Percentiles rank a stretch among this genome's conserved stretches.
Evolutionary conservation across 2,329 filamentous ascomycete genomes (phyloP).

Genomic region (Diplodia scrobiculata): DNA sequence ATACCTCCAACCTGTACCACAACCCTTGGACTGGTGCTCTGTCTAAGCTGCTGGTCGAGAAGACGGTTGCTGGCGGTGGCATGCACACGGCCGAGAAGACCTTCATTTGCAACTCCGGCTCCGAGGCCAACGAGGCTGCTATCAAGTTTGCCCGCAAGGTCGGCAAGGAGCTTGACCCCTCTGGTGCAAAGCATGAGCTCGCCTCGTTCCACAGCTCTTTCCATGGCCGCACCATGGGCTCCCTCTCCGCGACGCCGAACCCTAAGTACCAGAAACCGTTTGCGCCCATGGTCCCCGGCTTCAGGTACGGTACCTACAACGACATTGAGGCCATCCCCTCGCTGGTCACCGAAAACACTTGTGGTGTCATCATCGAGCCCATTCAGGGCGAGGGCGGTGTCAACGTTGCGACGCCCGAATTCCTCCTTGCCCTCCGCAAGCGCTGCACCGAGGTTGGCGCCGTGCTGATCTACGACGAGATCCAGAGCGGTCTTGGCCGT

Average conservation of each 20-base stretch:
- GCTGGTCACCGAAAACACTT: constrained; percentile 81
- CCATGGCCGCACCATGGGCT: constrained; percentile 95
- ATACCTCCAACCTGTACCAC: constrained; percentile 95
- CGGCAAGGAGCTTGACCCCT: constrained; percentile 72
- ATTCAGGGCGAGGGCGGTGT: constrained; percentile 97
- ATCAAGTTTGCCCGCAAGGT: constrained; percentile 96
- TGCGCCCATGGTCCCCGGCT: constrained; percentile 91
- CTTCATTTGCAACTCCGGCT: constrained; percentile 95
- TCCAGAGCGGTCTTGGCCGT: constrained; percentile 87
- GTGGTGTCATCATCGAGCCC: constrained; percentile 92
- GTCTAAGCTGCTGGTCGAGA: constrained; percentile 79
- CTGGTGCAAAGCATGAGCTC: constrained; percentile 74
- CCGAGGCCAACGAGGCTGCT: constrained; percentile 95
- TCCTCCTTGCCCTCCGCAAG: constrained; percentile 78
- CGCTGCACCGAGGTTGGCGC: constrained; percentile 86
- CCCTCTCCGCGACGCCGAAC: constrained; percentile 93
- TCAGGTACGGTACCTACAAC: constrained; percentile 83
- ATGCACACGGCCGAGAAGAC: constrained; percentile 80
- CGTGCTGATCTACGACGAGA: constrained; percentile 92
- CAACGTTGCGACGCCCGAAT: constrained; percentile 78
- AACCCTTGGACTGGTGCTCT: constrained; percentile 93
- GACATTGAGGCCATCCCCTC: constrained; percentile 70
- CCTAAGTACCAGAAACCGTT: constrained; percentile 97
- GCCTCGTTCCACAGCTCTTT: constrained; percentile 92
- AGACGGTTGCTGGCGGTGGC: constrained; percentile 74